Evolutionary conservation across 2,329 filamentous ascomycete genomes (phyloP).

Genomic region (Pseudocercospora fuligena): DNA sequence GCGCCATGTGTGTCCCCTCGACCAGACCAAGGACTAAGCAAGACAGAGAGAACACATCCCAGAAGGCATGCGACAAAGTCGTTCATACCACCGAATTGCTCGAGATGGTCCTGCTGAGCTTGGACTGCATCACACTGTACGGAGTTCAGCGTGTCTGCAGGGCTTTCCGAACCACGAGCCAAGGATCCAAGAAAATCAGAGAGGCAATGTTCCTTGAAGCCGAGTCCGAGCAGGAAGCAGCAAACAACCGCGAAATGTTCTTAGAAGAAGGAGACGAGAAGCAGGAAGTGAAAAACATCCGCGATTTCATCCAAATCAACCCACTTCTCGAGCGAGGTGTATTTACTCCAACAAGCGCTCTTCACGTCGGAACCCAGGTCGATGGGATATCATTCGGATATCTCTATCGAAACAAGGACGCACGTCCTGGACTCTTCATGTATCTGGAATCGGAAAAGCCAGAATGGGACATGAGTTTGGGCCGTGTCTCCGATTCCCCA

Average conservation of each 20-base stretch:
- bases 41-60: no score
- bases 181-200: constrained; percentile 2
- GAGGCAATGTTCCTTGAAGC: background rate
- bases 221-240: background rate
- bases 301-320: background rate
- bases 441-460: no score
- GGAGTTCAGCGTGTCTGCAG: background rate
- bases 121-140: background rate
- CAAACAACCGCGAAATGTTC: background rate
- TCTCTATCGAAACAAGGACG: no score
- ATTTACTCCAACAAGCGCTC: background rate
- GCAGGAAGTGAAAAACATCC: no score
- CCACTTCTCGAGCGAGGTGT: background rate
- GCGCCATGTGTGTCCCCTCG: background rate
- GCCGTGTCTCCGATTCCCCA: no score
- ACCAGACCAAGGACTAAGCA: no score
- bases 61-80: background rate
- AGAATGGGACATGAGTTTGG: no score
- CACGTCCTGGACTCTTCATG: no score
- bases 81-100: background rate
- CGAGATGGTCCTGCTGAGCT: background rate
- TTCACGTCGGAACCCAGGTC: background rate
- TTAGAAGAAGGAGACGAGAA: no score
- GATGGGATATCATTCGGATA: background rate
- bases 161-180: constrained; percentile 11